Conservation (phyloP, 305 asterid species). For the Rubia tinctorum region DNA sequence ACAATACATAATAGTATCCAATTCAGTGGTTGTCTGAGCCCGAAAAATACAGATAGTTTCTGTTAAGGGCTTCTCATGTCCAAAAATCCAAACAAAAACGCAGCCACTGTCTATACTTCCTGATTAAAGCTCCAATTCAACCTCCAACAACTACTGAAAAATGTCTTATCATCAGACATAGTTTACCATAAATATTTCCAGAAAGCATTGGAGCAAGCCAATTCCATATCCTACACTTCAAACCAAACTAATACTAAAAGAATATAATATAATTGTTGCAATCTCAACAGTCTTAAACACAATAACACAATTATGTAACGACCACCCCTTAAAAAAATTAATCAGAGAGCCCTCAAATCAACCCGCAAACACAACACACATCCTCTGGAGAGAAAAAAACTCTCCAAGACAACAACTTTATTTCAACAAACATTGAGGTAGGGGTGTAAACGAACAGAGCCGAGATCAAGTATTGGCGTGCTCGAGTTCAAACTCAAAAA, state of each 20-base stretch:
- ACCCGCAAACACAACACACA: slow-evolving; percentile 23
- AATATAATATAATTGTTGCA: no score
- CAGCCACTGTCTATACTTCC: slow-evolving; percentile 9
- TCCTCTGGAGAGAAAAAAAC: slow-evolving; percentile 1
- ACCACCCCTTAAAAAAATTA: slow-evolving; percentile 8
- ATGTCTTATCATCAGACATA: slow-evolving; percentile 42
- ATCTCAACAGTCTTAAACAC: no score
- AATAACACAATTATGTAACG: neutral
- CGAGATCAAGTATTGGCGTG: no score
- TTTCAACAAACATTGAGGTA: neutral
- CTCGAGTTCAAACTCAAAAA: no score
- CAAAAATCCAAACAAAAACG: slow-evolving; percentile 28
- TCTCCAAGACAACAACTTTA: slow-evolving; percentile 5
- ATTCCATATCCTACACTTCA: neutral
- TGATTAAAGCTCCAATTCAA: slow-evolving; percentile 46
- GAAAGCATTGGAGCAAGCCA: slow-evolving; percentile 38
- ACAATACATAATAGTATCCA: slow-evolving; percentile 69
- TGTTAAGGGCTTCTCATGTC: slow-evolving; percentile 90
- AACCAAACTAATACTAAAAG: slow-evolving; percentile 5
- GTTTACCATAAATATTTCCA: slow-evolving; percentile 31
- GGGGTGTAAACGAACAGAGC: no score
- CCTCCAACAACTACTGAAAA: slow-evolving; percentile 39
- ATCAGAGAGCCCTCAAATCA: slow-evolving; percentile 20
- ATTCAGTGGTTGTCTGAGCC: slow-evolving; percentile 74
- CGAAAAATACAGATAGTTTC: slow-evolving; percentile 45